Base-by-base conservation (phyloP, 1,284 basidiomycete genomes). In the Singerocomus inundabilis region DNA sequence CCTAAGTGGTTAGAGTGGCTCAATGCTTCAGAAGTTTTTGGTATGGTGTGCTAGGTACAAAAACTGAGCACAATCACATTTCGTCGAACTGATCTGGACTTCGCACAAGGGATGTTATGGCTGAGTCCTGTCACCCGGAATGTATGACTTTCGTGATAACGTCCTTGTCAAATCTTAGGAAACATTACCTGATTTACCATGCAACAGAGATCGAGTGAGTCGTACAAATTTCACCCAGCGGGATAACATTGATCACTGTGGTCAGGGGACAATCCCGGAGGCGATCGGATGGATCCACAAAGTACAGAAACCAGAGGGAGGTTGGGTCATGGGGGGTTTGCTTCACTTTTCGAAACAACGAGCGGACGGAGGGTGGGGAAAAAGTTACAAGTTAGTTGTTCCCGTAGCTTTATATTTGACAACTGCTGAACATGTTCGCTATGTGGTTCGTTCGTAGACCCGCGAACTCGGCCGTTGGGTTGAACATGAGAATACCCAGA, bases 311-410 rank as follows among this genome's bases (percentile, higher is more conserved):
- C 78, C 83, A 0, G 91, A 98, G 64, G 97, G 97, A 11, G 92
- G 89, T 33, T 99, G 97, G 97, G 30, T 93, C 87, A 5, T 98
- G 96, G 93, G 93, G 92, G 25, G 93, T 97, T 63, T 97, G 93
- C 71, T 95, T 96, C 74, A 96, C 93, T 2, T 97, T 98, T 66
- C 75, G 36, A 93, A 93, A 66, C 97, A 98, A 71, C 84, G 88
- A 66, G 75, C 73, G 4, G 97, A 99, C 64, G 97, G 97, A 24
- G 97, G 97, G 2, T 99, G 97, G 96, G 97, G 96, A 15, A 97
- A 99, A 72, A 96, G 91, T 60, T 98, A 93, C 71, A 86, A 91
- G 94, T 93, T n/a, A n/a, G n/a, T n/a, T 50, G 53, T 79, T 26
- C 8, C 4, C 18, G 12, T n/a, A 26, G 16, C 12, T 7, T n/a